phyloP scores from a whole-genome alignment of 1,139 yeast species.

The Geotrichum bryndzae region DNA sequence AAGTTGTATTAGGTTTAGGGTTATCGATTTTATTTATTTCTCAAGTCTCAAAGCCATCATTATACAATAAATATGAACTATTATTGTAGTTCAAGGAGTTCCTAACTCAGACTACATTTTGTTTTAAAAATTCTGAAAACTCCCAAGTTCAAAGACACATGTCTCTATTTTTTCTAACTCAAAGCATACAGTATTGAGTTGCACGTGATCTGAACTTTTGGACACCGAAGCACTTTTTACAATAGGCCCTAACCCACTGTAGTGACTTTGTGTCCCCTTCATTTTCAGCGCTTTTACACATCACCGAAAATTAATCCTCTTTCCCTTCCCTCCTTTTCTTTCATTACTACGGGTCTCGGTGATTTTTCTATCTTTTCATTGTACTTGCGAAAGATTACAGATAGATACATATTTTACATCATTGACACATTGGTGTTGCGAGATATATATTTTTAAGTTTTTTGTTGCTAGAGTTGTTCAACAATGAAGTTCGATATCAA shows the following conservation, averaged over 20 bases:
- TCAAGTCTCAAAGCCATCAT: neutral
- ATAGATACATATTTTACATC: no score
- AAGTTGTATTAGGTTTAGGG: neutral
- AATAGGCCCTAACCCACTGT: neutral
- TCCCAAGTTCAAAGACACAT: no score
- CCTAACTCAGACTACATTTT: neutral
- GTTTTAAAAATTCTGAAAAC: neutral
- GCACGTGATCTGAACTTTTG: neutral
- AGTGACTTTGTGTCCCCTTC: neutral
- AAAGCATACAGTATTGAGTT: no score
- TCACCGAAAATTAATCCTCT: neutral
- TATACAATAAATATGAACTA: no score
- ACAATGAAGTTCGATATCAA: slow-evolving; percentile 28
- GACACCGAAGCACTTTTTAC: slow-evolving; percentile 7
- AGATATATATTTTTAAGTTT: neutral
- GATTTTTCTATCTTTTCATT: neutral
- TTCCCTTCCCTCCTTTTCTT: neutral
- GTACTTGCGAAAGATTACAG: neutral
- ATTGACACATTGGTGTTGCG: neutral
- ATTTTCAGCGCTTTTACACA: slow-evolving; percentile 5
- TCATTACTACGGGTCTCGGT: neutral
- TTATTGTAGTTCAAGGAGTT: no score
- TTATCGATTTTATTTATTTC: neutral
- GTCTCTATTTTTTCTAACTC: no score
- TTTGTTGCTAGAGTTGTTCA: neutral